Evolutionary conservation across 441 rosid species (phyloP).

Genomic region (Arabidopsis hybrid): DNA sequence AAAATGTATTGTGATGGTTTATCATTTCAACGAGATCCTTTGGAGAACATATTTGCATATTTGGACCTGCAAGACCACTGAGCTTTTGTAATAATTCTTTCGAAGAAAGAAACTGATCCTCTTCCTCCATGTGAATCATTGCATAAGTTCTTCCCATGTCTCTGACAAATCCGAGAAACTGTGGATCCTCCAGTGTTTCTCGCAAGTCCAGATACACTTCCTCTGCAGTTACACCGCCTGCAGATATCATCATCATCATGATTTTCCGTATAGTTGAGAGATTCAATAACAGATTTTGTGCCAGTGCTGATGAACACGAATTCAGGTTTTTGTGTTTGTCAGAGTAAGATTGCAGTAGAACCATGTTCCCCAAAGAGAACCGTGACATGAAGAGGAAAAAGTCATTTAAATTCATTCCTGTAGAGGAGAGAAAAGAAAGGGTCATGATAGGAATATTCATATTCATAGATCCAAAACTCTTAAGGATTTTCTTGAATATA

Average conservation of each 20-base stretch:
- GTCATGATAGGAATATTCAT: not conserved
- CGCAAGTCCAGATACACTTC: constrained; percentile 50
- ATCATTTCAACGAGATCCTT: constrained; percentile 60
- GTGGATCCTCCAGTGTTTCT: constrained; percentile 58
- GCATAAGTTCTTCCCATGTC: constrained; percentile 58
- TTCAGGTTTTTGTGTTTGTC: constrained; percentile 31
- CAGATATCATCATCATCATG: constrained; percentile 60
- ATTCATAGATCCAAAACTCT: too few species aligned
- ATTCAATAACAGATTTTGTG: constrained; percentile 57
- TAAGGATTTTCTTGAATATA: not conserved
- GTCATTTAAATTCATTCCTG: constrained; percentile 93
- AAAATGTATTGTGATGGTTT: constrained; percentile 39
- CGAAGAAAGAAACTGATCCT: constrained; percentile 32
- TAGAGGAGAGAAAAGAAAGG: constrained; percentile 3
- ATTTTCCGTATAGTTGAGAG: constrained; percentile 55
- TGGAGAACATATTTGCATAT: constrained; percentile 47
- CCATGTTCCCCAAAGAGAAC: constrained; percentile 64
- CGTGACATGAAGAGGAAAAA: constrained; percentile 69
- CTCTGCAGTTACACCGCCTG: constrained; percentile 50
- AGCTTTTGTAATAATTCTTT: constrained; percentile 43
- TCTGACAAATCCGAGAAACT: constrained; percentile 56
- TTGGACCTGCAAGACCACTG: constrained; percentile 41
- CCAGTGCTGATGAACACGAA: constrained; percentile 47
- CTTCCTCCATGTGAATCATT: constrained; percentile 50
- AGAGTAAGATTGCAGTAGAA: constrained; percentile 46